These are phyloP conservation scores for Coniochaeta hoffmannii DNA, from an alignment of 2,329 filamentous ascomycete genomes.

Conservation along the genomic window DNA sequence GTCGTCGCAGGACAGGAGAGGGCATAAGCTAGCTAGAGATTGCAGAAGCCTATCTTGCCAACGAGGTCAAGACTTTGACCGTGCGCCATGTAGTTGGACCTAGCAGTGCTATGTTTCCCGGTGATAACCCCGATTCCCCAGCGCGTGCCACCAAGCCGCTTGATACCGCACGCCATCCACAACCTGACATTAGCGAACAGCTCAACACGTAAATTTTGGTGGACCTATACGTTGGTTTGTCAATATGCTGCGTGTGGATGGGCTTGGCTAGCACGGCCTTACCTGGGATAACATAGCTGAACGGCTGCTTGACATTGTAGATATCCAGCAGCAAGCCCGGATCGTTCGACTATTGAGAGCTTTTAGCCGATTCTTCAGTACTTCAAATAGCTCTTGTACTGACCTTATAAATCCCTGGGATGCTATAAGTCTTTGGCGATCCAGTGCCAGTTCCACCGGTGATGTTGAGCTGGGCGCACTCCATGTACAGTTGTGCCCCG, in stretches of 20 bases:
- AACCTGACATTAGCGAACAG: not conserved
- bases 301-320: constrained; percentile 22
- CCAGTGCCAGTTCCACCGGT: constrained; percentile 22
- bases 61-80: too few relatives aligned
- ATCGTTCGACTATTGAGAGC: constrained; percentile 19
- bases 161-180: too few relatives aligned
- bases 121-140: too few relatives aligned
- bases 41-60: too few relatives aligned
- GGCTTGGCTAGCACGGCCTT: too few relatives aligned
- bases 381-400: not conserved
- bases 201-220: constrained; percentile 8
- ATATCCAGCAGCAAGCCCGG: constrained; percentile 28
- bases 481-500: constrained; percentile 37
- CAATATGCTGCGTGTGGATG: not conserved
- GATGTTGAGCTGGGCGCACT: constrained; percentile 29
- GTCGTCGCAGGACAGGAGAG: not conserved
- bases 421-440: constrained; percentile 24
- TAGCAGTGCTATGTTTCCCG: too few relatives aligned
- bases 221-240: constrained; percentile 4
- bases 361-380: not conserved
- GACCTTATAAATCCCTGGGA: constrained; percentile 29
- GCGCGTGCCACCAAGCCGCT: too few relatives aligned
- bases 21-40: too few relatives aligned
- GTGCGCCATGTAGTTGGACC: too few relatives aligned
- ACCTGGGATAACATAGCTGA: constrained; percentile 24